Percentiles rank a stretch among this genome's conserved stretches.
Evolutionary conservation across 805 yeast genomes (phyloP).

Genomic region (Yamadazyma endophytica): DNA sequence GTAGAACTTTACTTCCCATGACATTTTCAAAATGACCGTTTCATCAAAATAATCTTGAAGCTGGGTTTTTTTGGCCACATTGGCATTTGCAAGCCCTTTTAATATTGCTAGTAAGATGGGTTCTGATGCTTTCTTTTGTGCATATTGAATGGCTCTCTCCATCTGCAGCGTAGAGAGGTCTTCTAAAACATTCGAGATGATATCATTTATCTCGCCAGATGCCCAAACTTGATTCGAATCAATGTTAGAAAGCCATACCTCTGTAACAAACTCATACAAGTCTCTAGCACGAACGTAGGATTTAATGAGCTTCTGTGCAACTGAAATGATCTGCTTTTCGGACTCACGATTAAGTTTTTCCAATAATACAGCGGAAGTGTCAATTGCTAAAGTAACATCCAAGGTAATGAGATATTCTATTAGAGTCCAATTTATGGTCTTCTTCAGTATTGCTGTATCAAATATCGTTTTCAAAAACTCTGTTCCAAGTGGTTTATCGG

Average conservation of each 20-base stretch:
- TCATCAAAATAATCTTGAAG: no score
- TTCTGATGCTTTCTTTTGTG: neutral
- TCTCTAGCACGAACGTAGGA: constrained; percentile 60
- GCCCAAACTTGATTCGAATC: constrained; percentile 18
- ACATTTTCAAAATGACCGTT: no score
- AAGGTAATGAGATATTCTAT: constrained; percentile 46
- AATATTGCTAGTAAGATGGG: constrained; percentile 13
- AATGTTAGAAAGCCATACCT: constrained; percentile 37
- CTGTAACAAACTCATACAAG: constrained; percentile 41
- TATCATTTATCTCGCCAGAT: no score
- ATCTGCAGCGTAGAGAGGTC: no score
- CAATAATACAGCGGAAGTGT: constrained; percentile 16
- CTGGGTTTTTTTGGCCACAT: no score
- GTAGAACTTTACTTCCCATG: no score
- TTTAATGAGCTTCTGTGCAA: constrained; percentile 21
- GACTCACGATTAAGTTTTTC: neutral
- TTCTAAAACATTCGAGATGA: no score
- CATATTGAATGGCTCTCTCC: no score
- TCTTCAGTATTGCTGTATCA: constrained; percentile 19
- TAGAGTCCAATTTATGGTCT: constrained; percentile 39
- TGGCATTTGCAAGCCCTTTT: constrained; percentile 43
- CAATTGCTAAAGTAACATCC: constrained; percentile 57
- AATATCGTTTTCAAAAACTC: constrained; percentile 45
- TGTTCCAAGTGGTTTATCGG: constrained; percentile 52
- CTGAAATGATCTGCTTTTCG: neutral